phyloP scores from a whole-genome alignment of 2,329 filamentous ascomycete genomes.

The Didymella exigua region DNA sequence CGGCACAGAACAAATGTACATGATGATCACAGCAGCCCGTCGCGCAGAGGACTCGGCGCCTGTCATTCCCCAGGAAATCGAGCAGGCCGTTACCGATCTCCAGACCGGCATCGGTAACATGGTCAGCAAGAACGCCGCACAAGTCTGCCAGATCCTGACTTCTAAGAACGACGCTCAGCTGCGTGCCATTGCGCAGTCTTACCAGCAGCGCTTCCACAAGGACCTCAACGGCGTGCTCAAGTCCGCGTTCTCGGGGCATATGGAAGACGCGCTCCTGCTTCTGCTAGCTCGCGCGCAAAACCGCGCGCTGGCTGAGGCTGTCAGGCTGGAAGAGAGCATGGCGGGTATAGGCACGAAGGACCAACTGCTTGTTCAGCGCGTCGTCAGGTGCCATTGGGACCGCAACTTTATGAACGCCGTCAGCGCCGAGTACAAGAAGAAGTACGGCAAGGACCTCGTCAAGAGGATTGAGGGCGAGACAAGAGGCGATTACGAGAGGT shows the following conservation, averaged over 20 bases:
- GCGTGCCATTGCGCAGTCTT: constrained; percentile 77
- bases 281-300: constrained; percentile 80
- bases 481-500: constrained; percentile 77
- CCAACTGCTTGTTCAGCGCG: constrained; percentile 73
- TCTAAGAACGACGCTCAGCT: constrained; percentile 81
- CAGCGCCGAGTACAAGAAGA: constrained; percentile 75
- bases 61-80: constrained; percentile 73
- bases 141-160: constrained; percentile 79
- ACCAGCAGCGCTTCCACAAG: constrained; percentile 73
- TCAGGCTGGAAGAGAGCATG: constrained; percentile 85
- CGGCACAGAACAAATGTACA: constrained; percentile 85
- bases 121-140: constrained; percentile 73
- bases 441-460: constrained; percentile 70
- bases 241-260: constrained; percentile 88
- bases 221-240: constrained; percentile 75
- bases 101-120: constrained; percentile 71
- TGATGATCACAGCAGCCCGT: constrained; percentile 76
- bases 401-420: constrained; percentile 74
- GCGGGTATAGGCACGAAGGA: constrained; percentile 87
- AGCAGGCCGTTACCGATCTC: constrained; percentile 75
- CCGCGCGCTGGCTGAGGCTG: constrained; percentile 82
- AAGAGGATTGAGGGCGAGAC: constrained; percentile 80
- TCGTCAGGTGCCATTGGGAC: constrained; percentile 86
- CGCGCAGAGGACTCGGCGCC: constrained; percentile 79
- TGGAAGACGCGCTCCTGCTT: constrained; percentile 81